These are phyloP conservation scores for Podila epigama DNA, from an alignment of 192 early-diverging fungal species.

Conservation along the genomic window DNA sequence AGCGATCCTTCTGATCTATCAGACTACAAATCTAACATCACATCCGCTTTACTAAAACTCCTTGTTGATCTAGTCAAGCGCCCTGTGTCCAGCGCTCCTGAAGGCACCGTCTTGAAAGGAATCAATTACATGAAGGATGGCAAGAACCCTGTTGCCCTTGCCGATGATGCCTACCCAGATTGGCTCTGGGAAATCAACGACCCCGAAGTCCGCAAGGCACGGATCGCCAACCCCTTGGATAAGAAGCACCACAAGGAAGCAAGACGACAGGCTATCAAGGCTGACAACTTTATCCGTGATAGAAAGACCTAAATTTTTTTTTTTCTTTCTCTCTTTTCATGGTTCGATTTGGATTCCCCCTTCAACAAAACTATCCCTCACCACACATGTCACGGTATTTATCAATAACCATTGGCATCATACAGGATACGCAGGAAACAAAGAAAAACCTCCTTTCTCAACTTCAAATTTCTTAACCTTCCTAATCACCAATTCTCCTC, in stretches of 20 bases:
- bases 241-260: conserved; percentile 67
- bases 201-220: conserved; percentile 54
- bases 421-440: too few relatives aligned
- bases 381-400: too few relatives aligned
- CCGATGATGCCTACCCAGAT: conserved; percentile 86
- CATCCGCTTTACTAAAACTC: not conserved
- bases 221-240: conserved; percentile 56
- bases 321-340: not conserved
- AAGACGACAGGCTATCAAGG: conserved; percentile 69
- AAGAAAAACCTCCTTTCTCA: too few relatives aligned
- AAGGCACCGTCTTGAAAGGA: conserved; percentile 86
- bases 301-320: conserved; percentile 66
- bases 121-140: conserved; percentile 86
- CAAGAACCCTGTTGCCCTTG: conserved; percentile 83
- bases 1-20: not conserved
- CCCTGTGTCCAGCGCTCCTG: conserved; percentile 61
- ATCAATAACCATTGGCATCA: too few relatives aligned
- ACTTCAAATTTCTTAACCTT: too few relatives aligned
- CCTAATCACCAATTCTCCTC: too few relatives aligned
- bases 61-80: conserved; percentile 41
- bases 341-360: too few relatives aligned
- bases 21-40: not conserved
- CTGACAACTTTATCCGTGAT: conserved; percentile 79
- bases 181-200: conserved; percentile 94
- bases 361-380: too few relatives aligned